Conservation (phyloP, 31 red algal species). For the Pterothamnion heteromorphum region DNA sequence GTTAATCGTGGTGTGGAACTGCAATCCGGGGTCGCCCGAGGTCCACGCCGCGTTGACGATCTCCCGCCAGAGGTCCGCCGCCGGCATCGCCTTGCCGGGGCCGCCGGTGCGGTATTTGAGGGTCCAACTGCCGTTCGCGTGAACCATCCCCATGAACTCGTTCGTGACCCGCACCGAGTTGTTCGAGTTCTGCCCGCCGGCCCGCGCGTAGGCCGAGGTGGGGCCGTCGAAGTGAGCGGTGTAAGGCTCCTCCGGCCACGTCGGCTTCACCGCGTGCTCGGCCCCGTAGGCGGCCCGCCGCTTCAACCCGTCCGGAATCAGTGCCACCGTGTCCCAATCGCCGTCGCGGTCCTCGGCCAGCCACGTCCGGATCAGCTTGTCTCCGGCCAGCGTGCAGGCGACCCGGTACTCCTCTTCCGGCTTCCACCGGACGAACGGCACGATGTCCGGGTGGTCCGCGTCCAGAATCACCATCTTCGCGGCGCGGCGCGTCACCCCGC, state of each 20-base stretch:
- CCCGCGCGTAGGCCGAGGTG: background rate
- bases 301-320: background rate
- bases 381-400: background rate
- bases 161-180: background rate
- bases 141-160: background rate
- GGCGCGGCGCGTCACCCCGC: background rate
- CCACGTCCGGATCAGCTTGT: background rate
- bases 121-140: background rate
- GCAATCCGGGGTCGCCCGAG: background rate
- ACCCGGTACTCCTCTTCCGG: background rate
- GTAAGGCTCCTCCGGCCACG: background rate
- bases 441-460: constrained; percentile 18
- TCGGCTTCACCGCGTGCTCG: background rate
- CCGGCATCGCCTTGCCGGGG: background rate
- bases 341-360: background rate
- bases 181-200: constrained; percentile 10
- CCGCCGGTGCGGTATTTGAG: background rate
- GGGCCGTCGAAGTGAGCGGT: background rate
- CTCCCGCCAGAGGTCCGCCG: background rate
- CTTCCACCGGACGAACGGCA: background rate
- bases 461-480: constrained; percentile 7
- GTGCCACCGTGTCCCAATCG: background rate
- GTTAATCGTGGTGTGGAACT: constrained; percentile 13
- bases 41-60: constrained; percentile 19
- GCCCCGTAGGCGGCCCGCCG: background rate